Evolutionary conservation across 345 rosid genomes (phyloP).

Genomic region (Eucalyptus paniculata): DNA sequence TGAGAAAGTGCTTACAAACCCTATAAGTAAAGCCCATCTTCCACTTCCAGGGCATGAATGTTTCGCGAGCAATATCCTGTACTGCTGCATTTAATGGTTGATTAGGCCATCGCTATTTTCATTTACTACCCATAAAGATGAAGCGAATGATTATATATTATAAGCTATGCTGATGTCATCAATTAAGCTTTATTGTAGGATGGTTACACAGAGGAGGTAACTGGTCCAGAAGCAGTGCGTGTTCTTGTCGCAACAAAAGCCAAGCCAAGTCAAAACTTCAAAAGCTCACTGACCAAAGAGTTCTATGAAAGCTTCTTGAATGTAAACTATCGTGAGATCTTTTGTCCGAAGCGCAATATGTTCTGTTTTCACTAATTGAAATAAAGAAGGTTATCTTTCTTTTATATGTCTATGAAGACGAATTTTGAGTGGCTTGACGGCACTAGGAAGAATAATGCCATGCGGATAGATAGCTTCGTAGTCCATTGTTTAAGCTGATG

Average conservation of each 20-base stretch:
- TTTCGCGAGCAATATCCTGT: background rate
- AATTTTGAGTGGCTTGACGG: background rate
- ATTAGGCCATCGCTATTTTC: background rate
- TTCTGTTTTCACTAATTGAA: background rate
- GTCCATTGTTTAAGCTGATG: background rate
- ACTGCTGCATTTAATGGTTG: background rate
- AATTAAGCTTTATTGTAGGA: constrained; percentile 24
- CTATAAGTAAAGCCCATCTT: background rate
- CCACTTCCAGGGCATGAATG: background rate
- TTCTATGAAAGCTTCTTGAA: constrained; percentile 70
- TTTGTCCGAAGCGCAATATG: background rate
- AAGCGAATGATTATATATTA: background rate
- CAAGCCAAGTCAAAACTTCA: constrained; percentile 28
- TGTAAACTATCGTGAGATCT: constrained; percentile 22
- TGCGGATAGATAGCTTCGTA: background rate
- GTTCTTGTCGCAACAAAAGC: constrained; percentile 75
- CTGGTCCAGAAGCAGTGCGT: constrained; percentile 45
- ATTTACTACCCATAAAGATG: background rate
- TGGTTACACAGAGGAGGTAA: constrained; percentile 61
- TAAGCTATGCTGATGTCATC: background rate
- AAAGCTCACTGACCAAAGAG: constrained; percentile 41
- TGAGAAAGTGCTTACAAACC: background rate
- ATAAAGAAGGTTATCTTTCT: background rate
- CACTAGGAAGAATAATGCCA: background rate
- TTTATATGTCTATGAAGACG: background rate